phyloP scores from a whole-genome alignment of 2,329 filamentous ascomycete species.

The Capronia coronata region DNA sequence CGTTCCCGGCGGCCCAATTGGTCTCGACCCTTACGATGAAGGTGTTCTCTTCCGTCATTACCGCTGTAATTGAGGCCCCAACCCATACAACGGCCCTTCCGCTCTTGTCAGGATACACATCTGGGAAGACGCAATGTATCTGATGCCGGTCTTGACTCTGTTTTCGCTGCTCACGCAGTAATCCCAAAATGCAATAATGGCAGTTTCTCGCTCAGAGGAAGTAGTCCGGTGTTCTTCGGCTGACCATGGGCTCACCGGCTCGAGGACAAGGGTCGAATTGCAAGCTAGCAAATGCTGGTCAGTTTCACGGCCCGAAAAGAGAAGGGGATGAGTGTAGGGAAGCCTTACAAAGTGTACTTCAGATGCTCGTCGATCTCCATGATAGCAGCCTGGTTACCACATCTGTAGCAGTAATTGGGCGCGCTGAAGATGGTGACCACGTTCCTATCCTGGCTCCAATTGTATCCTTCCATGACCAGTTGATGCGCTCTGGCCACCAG shows the following conservation, averaged over 20 bases:
- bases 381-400: conserved; percentile 98
- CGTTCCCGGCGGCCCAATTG: too few relatives aligned
- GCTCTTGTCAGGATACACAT: neutral
- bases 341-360: conserved; percentile 95
- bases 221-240: conserved; percentile 93
- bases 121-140: neutral
- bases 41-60: neutral
- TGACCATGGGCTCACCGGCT: conserved; percentile 98
- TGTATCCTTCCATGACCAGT: conserved; percentile 98
- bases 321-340: conserved; percentile 28
- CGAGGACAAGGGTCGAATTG: conserved; percentile 98
- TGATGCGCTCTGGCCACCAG: conserved; percentile 95
- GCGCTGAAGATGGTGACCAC: conserved; percentile 96
- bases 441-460: conserved; percentile 97
- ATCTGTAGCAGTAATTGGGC: conserved; percentile 96
- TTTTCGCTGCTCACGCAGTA: neutral
- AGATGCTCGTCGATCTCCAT: conserved; percentile 99
- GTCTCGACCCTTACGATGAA: too few relatives aligned
- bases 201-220: conserved; percentile 62
- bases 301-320: neutral
- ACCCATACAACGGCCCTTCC: neutral
- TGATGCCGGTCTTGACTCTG: neutral
- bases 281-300: conserved; percentile 54
- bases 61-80: neutral
- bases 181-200: neutral